These are phyloP conservation scores for Leccinum subrobustum DNA, from an alignment of 1,284 basidiomycete genomes.

Conservation along the genomic window DNA sequence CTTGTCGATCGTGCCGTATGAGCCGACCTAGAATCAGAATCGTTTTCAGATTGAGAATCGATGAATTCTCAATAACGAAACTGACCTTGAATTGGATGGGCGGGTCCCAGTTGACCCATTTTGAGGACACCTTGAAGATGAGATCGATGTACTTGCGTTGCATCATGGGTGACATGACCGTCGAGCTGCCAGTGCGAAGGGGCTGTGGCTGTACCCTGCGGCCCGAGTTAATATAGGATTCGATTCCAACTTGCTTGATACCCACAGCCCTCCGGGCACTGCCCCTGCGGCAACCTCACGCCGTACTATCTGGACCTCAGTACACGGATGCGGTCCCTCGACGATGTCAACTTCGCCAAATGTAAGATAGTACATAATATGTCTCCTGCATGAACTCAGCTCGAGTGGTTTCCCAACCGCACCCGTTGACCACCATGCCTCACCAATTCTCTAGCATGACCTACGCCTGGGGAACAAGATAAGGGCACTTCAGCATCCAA, in stretches of 20 bases:
- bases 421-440: not conserved
- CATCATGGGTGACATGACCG: conserved; percentile 7
- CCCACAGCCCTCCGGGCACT: no score
- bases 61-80: not conserved
- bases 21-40: conserved; percentile 20
- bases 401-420: not conserved
- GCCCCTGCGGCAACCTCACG: no score
- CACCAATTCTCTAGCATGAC: conserved; percentile 47
- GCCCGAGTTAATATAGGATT: no score
- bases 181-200: not conserved
- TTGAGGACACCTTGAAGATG: conserved; percentile 21
- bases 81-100: conserved; percentile 17
- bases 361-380: not conserved
- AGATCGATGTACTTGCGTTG: conserved; percentile 32
- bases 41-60: not conserved
- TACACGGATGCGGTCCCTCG: no score
- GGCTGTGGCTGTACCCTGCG: not conserved
- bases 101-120: conserved; percentile 33
- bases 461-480: conserved; percentile 43
- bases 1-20: conserved; percentile 25
- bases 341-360: not conserved
- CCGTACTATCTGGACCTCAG: no score
- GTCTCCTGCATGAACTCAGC: not conserved
- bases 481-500: not conserved
- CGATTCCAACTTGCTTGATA: no score